These are phyloP conservation scores for Podospora tetraspora DNA, from an alignment of 495 filamentous ascomycete genomes.

Conservation along the genomic window DNA sequence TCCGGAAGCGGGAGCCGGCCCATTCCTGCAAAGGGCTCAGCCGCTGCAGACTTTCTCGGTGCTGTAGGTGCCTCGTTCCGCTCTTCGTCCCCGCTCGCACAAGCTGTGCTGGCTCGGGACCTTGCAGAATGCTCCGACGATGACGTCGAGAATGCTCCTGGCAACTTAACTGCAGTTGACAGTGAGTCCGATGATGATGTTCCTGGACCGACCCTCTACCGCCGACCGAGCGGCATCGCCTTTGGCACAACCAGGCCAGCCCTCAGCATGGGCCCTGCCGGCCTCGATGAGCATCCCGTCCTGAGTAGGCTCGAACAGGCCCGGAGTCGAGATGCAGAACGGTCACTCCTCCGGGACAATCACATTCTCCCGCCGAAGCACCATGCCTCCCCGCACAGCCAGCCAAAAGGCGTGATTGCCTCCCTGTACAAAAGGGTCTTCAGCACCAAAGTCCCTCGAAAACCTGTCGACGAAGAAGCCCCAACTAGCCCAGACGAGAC, in stretches of 20 bases:
- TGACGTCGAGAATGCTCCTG: slow-evolving; percentile 39
- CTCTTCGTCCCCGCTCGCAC: slow-evolving; percentile 50
- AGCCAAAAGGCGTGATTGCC: slow-evolving; percentile 14
- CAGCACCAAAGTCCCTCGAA: slow-evolving; percentile 41
- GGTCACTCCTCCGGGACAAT: slow-evolving; percentile 71
- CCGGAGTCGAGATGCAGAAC: slow-evolving; percentile 63
- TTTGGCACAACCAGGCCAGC: slow-evolving; percentile 51
- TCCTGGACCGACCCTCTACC: slow-evolving; percentile 64
- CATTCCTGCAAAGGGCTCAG: not conserved
- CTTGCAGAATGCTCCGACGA: slow-evolving; percentile 53
- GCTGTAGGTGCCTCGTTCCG: slow-evolving; percentile 32
- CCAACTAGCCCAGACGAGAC: slow-evolving; percentile 36
- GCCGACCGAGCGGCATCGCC: slow-evolving; percentile 62
- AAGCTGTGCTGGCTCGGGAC: slow-evolving; percentile 64
- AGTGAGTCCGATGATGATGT: slow-evolving; percentile 36
- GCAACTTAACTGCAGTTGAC: slow-evolving; percentile 6
- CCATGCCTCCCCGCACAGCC: slow-evolving; percentile 22
- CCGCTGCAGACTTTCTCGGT: not conserved
- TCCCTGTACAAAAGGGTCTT: slow-evolving; percentile 41
- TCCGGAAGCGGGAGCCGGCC: slow-evolving; percentile 5
- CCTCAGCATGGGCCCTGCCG: slow-evolving; percentile 19
- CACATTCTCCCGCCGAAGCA: slow-evolving; percentile 64
- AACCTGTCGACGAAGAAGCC: slow-evolving; percentile 29
- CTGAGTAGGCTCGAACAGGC: slow-evolving; percentile 59
- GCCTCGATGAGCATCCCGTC: slow-evolving; percentile 33